Base-by-base conservation (phyloP, 495 filamentous ascomycete species). In the Xylaria grammica region DNA sequence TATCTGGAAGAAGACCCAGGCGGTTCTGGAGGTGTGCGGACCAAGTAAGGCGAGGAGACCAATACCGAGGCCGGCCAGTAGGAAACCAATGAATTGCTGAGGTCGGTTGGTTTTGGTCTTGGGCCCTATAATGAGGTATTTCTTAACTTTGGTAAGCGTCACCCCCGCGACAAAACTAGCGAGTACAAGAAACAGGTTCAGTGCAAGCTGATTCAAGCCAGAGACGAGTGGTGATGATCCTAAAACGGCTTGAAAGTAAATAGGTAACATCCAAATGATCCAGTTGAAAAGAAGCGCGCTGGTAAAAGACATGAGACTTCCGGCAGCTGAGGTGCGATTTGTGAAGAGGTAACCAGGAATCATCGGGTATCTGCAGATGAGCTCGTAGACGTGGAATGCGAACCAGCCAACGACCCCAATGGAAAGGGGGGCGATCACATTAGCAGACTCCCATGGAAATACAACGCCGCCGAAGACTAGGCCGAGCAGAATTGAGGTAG, bases 201-300 rank as follows among this genome's bases (percentile, higher is more conserved):
- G 17, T 4, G 60, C 13, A 20, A 62, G 60, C 26, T 32, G 10
- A 7, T 32, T 34, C 15, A 79, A 56, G 0, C 79, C 79, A 1
- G 77, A 71, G 10, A 66, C 49, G 24, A 40, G 45, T 2, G 78
- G 66, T 6, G 63, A 63, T 9, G 50, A 32, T 0, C 59, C 65
- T 1, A 72, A 67, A 5, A 80, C 73, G 1, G 53, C 64, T 50
- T 79, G 75, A 67, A 78, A 79, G 59, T 79, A 81, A 3, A 82
- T 61, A 0, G 78, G 74, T 0, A 80, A 49, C 58, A 79, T 79
- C 52, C 72, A 78, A 20, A 66, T 63, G 30, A 69, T 61, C 74
- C 72, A 78, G 24, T 64, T 51, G 1, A 60, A 20, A 1, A 74
- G 29, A 17, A 72, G 11, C 3, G 36, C 10, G 19, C 65, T 45